Conservation (phyloP, 257 asterid genomes). For the Mentha longifolia region DNA sequence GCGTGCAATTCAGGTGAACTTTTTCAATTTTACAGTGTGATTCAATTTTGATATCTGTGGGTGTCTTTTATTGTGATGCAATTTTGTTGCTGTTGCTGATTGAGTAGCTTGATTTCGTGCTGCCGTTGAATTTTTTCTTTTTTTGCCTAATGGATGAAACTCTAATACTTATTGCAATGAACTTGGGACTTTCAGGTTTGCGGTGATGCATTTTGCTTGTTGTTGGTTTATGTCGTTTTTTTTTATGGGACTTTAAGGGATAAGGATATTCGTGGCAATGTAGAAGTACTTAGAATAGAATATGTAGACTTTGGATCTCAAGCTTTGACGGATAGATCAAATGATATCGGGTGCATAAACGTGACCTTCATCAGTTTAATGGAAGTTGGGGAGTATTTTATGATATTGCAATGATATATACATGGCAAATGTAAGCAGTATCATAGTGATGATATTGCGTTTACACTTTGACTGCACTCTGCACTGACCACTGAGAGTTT, state of each 20-base stretch:
- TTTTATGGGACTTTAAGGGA: neutral
- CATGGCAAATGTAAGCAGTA: neutral
- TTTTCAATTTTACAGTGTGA: neutral
- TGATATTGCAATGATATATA: neutral
- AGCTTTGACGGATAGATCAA: neutral
- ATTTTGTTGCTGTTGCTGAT: neutral
- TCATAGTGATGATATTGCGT: slow-evolving; percentile 2
- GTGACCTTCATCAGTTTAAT: neutral
- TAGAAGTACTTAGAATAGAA: neutral
- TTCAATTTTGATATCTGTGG: neutral
- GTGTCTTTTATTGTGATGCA: neutral
- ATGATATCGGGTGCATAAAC: slow-evolving; percentile 1
- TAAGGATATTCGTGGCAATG: neutral
- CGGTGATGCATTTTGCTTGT: neutral
- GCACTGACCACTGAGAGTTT: neutral
- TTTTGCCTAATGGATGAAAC: neutral
- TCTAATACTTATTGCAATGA: neutral
- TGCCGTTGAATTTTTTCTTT: neutral
- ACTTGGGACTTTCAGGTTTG: neutral
- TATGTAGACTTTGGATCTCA: slow-evolving; percentile 4
- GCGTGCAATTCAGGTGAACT: slow-evolving; percentile 91
- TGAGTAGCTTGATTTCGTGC: slow-evolving; percentile 1
- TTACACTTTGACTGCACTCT: slow-evolving; percentile 6
- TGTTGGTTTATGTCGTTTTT: neutral
- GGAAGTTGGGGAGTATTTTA: neutral